Evolutionary conservation across 2,329 filamentous ascomycete genomes (phyloP).

Genomic region (Ophiostoma fasciatum): DNA sequence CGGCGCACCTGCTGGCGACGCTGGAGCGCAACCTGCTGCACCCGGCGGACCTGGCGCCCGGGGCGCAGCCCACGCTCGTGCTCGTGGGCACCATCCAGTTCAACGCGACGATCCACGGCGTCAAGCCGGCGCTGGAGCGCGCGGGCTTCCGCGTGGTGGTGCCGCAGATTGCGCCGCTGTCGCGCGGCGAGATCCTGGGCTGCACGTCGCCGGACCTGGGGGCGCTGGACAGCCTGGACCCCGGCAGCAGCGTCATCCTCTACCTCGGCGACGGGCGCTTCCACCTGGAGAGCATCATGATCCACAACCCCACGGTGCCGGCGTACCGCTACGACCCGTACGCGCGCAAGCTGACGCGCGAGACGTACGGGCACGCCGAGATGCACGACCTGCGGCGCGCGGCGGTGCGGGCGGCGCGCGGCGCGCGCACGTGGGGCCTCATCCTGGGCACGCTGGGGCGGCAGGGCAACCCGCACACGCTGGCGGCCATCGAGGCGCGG

Average conservation of each 20-base stretch:
- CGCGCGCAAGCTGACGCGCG: conserved; percentile 76
- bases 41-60: conserved; percentile 34
- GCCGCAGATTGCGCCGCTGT: conserved; percentile 83
- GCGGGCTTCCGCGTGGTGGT: conserved; percentile 77
- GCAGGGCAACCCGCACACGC: conserved; percentile 89
- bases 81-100: conserved; percentile 97
- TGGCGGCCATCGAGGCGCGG: conserved; percentile 69
- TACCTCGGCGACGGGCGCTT: conserved; percentile 90
- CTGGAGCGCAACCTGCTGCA: conserved; percentile 71
- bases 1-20: conserved; percentile 69
- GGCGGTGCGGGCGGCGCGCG: conserved; percentile 62
- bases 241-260: conserved; percentile 57
- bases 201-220: conserved; percentile 64
- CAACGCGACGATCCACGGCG: conserved; percentile 88
- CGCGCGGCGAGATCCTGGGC: conserved; percentile 92
- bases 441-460: conserved; percentile 86
- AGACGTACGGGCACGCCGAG: conserved; percentile 82
- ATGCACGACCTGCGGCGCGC: conserved; percentile 68
- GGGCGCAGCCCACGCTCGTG: conserved; percentile 81
- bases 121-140: conserved; percentile 60
- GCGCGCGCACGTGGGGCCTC: conserved; percentile 67
- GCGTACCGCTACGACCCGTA: conserved; percentile 97
- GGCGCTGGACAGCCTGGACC: conserved; percentile 19
- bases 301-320: conserved; percentile 81
- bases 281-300: conserved; percentile 97